phyloP scores from a whole-genome alignment of 2,329 filamentous ascomycete species.

The Escovopsis weberi region DNA sequence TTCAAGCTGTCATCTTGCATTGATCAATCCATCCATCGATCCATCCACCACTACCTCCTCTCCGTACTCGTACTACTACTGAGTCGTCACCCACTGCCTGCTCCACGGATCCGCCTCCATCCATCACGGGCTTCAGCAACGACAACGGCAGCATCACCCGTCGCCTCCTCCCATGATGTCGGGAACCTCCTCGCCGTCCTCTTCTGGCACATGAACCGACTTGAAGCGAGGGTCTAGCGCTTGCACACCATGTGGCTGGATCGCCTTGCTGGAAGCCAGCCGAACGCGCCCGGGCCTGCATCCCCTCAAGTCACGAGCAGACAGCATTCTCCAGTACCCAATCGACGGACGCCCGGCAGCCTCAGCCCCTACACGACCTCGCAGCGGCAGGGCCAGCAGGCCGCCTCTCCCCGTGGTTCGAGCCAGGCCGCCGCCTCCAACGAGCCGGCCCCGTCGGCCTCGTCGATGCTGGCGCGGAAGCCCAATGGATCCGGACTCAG shows the following conservation, averaged over 20 bases:
- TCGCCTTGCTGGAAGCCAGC: constrained; percentile 56
- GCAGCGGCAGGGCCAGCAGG: constrained; percentile 48
- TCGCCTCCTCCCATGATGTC: constrained; percentile 1
- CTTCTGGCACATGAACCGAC: not conserved
- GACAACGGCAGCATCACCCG: no score
- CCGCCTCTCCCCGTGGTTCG: constrained; percentile 47
- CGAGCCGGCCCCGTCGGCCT: constrained; percentile 44
- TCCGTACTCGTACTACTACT: no score
- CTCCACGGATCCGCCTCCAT: no score
- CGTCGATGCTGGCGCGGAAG: constrained; percentile 54
- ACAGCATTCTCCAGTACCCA: constrained; percentile 55
- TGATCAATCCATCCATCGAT: not conserved
- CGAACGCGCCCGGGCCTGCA: constrained; percentile 41
- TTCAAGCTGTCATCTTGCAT: not conserved
- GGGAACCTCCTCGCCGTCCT: not conserved
- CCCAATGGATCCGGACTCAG: constrained; percentile 55
- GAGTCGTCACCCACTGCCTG: no score
- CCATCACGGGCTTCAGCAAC: no score
- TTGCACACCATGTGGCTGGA: constrained; percentile 68
- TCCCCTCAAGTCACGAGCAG: constrained; percentile 50
- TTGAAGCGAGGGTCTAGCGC: not conserved
- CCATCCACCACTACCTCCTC: no score
- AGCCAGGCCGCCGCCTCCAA: constrained; percentile 62
- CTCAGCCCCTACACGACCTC: constrained; percentile 55
- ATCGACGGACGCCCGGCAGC: constrained; percentile 51